phyloP scores from a whole-genome alignment of 2,329 filamentous ascomycete species.

The Penicillium crustosum region DNA sequence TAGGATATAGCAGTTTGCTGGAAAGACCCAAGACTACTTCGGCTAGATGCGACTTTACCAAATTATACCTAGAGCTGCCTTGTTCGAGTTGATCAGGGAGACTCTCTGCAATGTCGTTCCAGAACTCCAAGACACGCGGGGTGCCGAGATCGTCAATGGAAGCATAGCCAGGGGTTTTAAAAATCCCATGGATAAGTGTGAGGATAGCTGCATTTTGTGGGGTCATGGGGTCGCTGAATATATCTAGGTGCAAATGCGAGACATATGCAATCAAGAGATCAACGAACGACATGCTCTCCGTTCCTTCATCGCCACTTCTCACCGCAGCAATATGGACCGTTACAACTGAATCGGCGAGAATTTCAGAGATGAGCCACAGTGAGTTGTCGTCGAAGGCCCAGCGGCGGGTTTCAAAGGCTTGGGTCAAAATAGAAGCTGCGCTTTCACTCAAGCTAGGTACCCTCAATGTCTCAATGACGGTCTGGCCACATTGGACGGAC shows the following conservation, averaged over 20 bases:
- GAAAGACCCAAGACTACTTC: conserved; percentile 44
- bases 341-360: conserved; percentile 32
- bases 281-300: conserved; percentile 41
- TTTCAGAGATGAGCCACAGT: not conserved
- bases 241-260: conserved; percentile 29
- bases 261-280: conserved; percentile 43
- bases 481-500: conserved; percentile 34
- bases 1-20: conserved; percentile 44
- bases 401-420: conserved; percentile 23
- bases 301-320: conserved; percentile 38
- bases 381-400: conserved; percentile 22
- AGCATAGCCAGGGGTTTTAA: conserved; percentile 43
- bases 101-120: conserved; percentile 43
- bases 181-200: conserved; percentile 39
- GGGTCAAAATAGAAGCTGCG: conserved; percentile 22
- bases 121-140: conserved; percentile 43
- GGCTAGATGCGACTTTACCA: conserved; percentile 41
- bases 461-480: conserved; percentile 32
- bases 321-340: conserved; percentile 34
- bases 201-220: conserved; percentile 37
- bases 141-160: conserved; percentile 42
- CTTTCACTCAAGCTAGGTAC: conserved; percentile 20
- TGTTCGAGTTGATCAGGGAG: conserved; percentile 34
- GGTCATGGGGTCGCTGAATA: conserved; percentile 34
- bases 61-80: conserved; percentile 28